Evolutionary conservation across 1,284 basidiomycete species (phyloP).

Genomic region (Papiliotrema terrestris): DNA sequence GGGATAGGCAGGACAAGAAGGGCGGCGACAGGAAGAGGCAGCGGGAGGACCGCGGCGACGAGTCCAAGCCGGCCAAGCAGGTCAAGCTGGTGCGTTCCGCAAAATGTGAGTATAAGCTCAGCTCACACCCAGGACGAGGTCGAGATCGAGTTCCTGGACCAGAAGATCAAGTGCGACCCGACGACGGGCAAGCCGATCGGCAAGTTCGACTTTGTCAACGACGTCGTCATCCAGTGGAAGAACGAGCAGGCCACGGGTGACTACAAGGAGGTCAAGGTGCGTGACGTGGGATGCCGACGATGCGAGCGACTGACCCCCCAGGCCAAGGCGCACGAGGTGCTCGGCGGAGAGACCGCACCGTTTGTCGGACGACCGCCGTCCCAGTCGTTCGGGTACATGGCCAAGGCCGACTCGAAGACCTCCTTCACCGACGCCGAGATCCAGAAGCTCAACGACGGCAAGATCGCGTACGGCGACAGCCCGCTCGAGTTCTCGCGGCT

Average conservation of each 20-base stretch:
- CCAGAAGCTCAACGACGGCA: slow-evolving; percentile 47
- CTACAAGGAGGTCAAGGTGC: slow-evolving; percentile 54
- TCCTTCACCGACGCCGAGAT: slow-evolving; percentile 51
- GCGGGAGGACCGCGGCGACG: slow-evolving; percentile 45
- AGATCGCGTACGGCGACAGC: slow-evolving; percentile 49
- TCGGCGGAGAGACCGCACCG: slow-evolving; percentile 3
- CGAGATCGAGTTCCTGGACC: slow-evolving; percentile 57
- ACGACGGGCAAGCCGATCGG: slow-evolving; percentile 61
- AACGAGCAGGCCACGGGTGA: slow-evolving; percentile 46
- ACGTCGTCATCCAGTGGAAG: slow-evolving; percentile 44
- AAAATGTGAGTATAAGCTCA: not conserved
- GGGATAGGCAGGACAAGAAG: slow-evolving; percentile 1
- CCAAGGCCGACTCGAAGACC: slow-evolving; percentile 45
- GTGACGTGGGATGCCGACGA: too few species aligned
- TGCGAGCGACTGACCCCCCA: not conserved
- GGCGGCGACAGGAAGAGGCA: slow-evolving; percentile 34
- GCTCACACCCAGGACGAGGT: not conserved
- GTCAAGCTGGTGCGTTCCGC: slow-evolving; percentile 56
- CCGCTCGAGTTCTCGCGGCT: slow-evolving; percentile 41
- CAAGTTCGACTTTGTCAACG: slow-evolving; percentile 49
- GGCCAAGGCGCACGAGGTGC: slow-evolving; percentile 1
- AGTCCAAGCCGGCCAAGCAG: slow-evolving; percentile 44
- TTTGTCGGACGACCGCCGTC: slow-evolving; percentile 28
- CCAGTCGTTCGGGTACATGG: slow-evolving; percentile 48
- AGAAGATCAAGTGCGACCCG: slow-evolving; percentile 62